Evolutionary conservation across 768 basidiomycete species (phyloP), one percentile per base, ranked within the genome.

Genomic region (Podaxis sp.): DNA sequence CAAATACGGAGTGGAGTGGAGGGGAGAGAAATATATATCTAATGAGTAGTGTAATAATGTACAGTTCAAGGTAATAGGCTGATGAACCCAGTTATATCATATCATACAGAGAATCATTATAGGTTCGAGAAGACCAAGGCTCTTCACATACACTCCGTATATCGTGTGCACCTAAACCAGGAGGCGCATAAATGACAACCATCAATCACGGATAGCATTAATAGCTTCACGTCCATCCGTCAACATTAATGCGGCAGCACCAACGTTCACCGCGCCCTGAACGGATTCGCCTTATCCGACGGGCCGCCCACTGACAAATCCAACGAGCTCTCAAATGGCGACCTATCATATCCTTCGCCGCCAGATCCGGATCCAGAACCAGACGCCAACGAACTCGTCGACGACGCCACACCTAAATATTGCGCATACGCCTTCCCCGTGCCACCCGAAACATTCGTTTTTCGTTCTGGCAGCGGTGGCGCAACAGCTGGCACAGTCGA

Each of bases 261-360:
- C 44, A 46, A 46, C 5, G 19, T 17, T 44, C 28, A 39, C 33
- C 75, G 84, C 78, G 6, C 87, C 87, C 89, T 87, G 76, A 87
- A 86, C 48, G 84, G 84, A 70, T 86, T 86, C 40, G 44, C 30
- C 40, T 26, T 57, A 54, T 54, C 57, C 19, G 48, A 62, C 24
- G 19, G 22, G 11, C 49, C 26, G 49, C 26, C 49, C 22, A 24
- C 46, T 24, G 75, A 73, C 42, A 83, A 71, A 65, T 89, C 87
- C 33, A 76, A 75, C 42, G 81, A 77, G 68, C 87, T 89, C 67
- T 89, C 87, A 64, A 90, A 90, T 24, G 89, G 87, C 52, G 87
- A 88, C 39, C 76, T 73, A 63, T 85, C 80, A 61, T 81, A 77
- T 15, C 69, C 71, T 59, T 73, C 59, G 28, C 63, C 64, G 30